These are phyloP conservation scores for Piper betle DNA, from an alignment of 164 flowering plant species.

Conservation along the genomic window DNA sequence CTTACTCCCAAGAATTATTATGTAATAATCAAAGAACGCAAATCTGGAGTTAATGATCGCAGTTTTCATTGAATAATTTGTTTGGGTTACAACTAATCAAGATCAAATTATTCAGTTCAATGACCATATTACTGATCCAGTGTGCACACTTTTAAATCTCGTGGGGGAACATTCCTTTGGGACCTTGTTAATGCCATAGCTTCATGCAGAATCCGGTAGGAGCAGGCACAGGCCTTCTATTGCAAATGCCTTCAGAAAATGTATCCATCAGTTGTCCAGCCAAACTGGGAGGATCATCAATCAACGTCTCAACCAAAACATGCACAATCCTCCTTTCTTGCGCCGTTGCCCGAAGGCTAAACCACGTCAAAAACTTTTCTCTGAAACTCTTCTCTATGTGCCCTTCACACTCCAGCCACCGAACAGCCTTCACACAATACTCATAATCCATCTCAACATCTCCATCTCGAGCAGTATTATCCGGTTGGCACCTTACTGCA, in stretches of 20 bases:
- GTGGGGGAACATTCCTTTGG: background rate
- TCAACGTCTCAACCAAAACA: slow-evolving; percentile 61
- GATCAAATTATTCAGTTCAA: background rate
- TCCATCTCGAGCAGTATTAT: slow-evolving; percentile 15
- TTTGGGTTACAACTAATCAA: background rate
- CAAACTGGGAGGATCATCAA: slow-evolving; percentile 66
- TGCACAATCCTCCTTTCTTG: slow-evolving; percentile 67
- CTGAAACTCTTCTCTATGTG: slow-evolving; percentile 63
- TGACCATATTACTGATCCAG: background rate
- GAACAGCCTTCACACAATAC: slow-evolving; percentile 62
- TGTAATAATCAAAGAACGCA: too few relatives aligned
- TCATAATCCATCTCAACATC: slow-evolving; percentile 49
- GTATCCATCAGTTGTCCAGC: slow-evolving; percentile 88
- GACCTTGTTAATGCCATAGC: slow-evolving; percentile 52
- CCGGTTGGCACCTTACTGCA: slow-evolving; percentile 18
- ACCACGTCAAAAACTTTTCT: slow-evolving; percentile 90
- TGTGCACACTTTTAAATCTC: background rate
- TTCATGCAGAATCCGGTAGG: slow-evolving; percentile 69
- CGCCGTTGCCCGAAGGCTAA: slow-evolving; percentile 64
- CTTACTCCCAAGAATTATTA: too few relatives aligned
- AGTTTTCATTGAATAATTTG: background rate
- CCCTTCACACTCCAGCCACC: slow-evolving; percentile 79
- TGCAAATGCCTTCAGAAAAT: slow-evolving; percentile 52
- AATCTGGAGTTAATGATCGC: background rate
- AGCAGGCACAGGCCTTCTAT: slow-evolving; percentile 29